Evolutionary conservation across 805 yeast genomes (phyloP), one percentile per base, ranked within the genome.

Genomic region (Trichomonascus vanleenenianus): DNA sequence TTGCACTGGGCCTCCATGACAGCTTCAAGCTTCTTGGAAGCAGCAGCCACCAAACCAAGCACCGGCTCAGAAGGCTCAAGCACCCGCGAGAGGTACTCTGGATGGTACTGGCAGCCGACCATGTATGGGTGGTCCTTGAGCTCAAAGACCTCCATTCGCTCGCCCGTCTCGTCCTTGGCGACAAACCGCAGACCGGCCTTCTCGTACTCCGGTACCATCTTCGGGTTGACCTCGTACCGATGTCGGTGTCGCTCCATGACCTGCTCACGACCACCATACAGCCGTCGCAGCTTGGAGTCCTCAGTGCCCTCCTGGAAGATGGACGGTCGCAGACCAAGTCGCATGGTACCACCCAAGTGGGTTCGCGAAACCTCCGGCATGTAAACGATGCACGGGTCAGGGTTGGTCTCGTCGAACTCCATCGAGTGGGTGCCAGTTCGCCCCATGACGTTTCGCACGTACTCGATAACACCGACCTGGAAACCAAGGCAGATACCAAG

Each of bases 361-460:
- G 84, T 81, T 72, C 88, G 91, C 68, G 88, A 95, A 51, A 91
- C 88, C 67, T 93, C 99, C 38, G 99, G 99, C 99, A 93, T 93
- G 72, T 87, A 93, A 41, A 93, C 85, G 48, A 93, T 94, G 43
- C 87, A 78, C 15, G 87, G 82, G 45, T 76, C 74, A 30, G 71
- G 75, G 3, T 75, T 76, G 46, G 82, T 84, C 35, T 74, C 68
- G 53, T 76, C 78, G 60, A 91, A 85, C 71, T 91, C 97, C 67
- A 81, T 79, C 22, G 96, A 86, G 40, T 81, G 81, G 43, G 94
- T 82, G 44, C 74, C 75, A 22, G 53, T 46, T 48, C 72, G 65
- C 37, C 88, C 88, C 50, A 89, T 67, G 30, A 85, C 84, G 61
- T 79, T 75, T 67, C 97, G 81, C 43, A 81, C 87, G 63, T 81